Evolutionary conservation across 352 stramenopile species (phyloP).

Genomic region (Albugo candida): DNA sequence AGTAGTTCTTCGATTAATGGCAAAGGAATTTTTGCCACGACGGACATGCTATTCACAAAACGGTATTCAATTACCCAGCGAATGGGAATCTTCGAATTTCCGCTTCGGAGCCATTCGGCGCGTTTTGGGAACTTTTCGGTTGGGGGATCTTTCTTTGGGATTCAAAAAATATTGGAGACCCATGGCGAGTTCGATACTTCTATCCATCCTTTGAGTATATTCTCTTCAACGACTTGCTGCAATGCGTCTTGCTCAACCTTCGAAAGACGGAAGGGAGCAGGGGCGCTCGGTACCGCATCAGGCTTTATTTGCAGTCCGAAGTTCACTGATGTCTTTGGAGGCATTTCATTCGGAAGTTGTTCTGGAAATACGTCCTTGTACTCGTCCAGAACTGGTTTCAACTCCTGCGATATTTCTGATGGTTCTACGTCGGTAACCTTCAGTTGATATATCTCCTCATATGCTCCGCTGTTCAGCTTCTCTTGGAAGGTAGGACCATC

Average conservation of each 20-base stretch:
- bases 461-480: not conserved
- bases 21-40: conserved; percentile 4
- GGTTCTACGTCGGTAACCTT: not conserved
- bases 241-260: not conserved
- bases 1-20: conserved; percentile 6
- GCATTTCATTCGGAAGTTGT: not conserved
- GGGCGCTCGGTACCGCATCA: not conserved
- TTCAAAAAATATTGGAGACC: conserved; percentile 2
- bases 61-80: conserved; percentile 4
- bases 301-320: not conserved
- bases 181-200: conserved; percentile 7
- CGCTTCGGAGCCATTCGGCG: not conserved
- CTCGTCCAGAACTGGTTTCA: not conserved
- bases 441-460: too few species aligned
- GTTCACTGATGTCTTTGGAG: not conserved
- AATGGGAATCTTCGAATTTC: conserved; percentile 1
- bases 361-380: not conserved
- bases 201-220: conserved; percentile 7
- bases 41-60: conserved; percentile 2
- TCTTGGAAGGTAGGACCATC: not conserved
- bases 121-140: conserved; percentile 4
- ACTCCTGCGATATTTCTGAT: not conserved
- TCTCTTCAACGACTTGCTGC: not conserved
- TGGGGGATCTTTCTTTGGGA: conserved; percentile 3
- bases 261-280: conserved; percentile 3